Base-by-base conservation (phyloP, 305 asterid genomes). In the Salvia sclarea region DNA sequence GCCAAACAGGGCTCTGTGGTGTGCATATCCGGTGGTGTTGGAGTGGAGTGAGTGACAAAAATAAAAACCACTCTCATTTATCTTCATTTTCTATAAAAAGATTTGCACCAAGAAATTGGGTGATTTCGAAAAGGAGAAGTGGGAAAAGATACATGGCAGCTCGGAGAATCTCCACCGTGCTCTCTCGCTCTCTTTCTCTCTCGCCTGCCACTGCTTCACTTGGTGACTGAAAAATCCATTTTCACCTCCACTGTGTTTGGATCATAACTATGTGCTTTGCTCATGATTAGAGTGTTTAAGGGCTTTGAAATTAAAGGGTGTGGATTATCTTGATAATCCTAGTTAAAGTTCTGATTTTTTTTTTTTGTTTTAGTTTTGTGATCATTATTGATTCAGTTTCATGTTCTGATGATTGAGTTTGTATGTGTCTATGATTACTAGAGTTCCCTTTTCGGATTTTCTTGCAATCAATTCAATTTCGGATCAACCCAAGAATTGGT, bases 101-200 rank as follows among this genome's bases (percentile, higher is more conserved):
- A 30, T 1, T 50, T 60, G 31, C 7, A 12, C 6, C 66, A 13
- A 60, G 66, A 60, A 11, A 21, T 20, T 31, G 1, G 45, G 25
- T 5, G 61, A 30, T 2, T 24, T 53, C 17, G 44, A 18, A 35
- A 33, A 22, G 37, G 11, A 17, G n/a, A 6, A 20, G 43, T 55
- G 33, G 53, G 28, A n/a, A 37, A 53, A 5, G 30, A 54, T 11
- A 37, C 33, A 83, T 85, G 90, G 90, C 92, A 41, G 80, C 85
- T 74, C 77, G 69, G 2, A 83, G 80, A 66, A 49, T 85, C 53
- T 79, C 88, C 61, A 66, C 81, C 20, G 37, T 89, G 21, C 57
- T 85, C 73, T 71, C 82, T 65, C 87, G 82, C 49, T 58, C 85
- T 40, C 68, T 80, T 52, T 47, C 74, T 11, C 75, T 53, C 58